Conservation (phyloP, 225 moss, liverwort and hornwort species). For the Physcomitrium patens region DNA sequence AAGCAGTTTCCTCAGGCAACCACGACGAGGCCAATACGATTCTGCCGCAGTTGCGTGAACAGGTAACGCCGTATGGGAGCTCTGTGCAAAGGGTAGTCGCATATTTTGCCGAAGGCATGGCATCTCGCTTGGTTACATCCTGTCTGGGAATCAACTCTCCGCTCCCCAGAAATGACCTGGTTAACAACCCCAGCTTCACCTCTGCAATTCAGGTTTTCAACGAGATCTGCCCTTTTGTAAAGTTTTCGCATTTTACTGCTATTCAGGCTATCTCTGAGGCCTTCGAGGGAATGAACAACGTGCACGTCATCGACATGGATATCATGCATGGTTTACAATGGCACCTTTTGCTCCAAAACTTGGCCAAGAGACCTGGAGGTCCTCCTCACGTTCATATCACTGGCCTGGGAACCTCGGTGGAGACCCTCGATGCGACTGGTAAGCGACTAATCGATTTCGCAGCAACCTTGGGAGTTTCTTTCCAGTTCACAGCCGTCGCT, state of each 20-base stretch:
- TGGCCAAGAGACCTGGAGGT: conserved; percentile 70
- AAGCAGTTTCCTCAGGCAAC: conserved; percentile 77
- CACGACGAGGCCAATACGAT: conserved; percentile 79
- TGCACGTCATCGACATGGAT: conserved; percentile 84
- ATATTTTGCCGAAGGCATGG: conserved; percentile 87
- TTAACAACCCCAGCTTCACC: conserved; percentile 59
- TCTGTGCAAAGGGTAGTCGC: conserved; percentile 83
- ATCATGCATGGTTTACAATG: conserved; percentile 91
- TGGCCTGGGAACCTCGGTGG: conserved; percentile 62
- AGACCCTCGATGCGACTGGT: conserved; percentile 72
- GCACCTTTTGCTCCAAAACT: conserved; percentile 73
- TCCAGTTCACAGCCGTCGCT: conserved; percentile 65
- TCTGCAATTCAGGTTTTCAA: conserved; percentile 82
- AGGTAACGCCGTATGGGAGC: conserved; percentile 75
- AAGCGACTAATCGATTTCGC: conserved; percentile 73
- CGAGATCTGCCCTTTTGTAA: conserved; percentile 79
- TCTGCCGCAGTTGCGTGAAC: conserved; percentile 75
- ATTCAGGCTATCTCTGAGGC: conserved; percentile 83
- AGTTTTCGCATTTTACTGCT: conserved; percentile 85
- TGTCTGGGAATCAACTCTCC: conserved; percentile 76
- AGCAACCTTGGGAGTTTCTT: conserved; percentile 60
- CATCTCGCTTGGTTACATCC: conserved; percentile 65
- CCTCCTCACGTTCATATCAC: conserved; percentile 78
- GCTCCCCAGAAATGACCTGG: conserved; percentile 53
- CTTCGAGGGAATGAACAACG: conserved; percentile 69